Conservation (phyloP, 495 filamentous ascomycete genomes). For the Daldinia loculata region DNA sequence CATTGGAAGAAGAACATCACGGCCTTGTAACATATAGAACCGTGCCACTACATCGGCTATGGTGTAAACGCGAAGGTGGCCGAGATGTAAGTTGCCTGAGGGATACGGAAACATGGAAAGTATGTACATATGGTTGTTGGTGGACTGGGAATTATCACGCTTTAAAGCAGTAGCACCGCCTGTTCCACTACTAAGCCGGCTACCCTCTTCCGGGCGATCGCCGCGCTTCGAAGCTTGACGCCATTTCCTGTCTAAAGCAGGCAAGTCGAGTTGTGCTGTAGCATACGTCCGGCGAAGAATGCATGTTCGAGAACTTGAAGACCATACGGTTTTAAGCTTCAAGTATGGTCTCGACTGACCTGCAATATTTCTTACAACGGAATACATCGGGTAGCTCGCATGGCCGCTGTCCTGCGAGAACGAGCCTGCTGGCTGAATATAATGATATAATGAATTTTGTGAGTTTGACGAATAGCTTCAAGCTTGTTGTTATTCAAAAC, state of each 20-base stretch:
- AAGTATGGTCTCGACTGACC: conserved; percentile 35
- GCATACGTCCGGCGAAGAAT: conserved; percentile 44
- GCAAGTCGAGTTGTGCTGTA: conserved; percentile 65
- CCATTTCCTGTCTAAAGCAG: conserved; percentile 79
- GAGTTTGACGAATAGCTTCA: conserved; percentile 2
- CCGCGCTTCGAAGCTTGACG: conserved; percentile 53
- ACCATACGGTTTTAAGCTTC: conserved; percentile 24
- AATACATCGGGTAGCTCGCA: conserved; percentile 41
- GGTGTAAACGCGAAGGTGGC: conserved; percentile 88
- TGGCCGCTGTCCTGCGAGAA: conserved; percentile 12
- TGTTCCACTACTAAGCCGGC: background rate
- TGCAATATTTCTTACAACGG: conserved; percentile 32
- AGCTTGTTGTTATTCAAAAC: background rate
- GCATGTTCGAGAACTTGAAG: conserved; percentile 13
- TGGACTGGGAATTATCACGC: background rate
- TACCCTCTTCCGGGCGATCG: conserved; percentile 4
- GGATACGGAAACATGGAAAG: conserved; percentile 95
- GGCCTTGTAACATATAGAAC: conserved; percentile 78
- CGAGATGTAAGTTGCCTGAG: conserved; percentile 87
- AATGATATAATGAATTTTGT: background rate
- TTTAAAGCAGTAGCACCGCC: background rate
- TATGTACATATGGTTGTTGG: conserved; percentile 72
- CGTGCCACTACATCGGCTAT: conserved; percentile 86
- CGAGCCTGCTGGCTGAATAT: background rate
- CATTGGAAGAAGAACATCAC: conserved; percentile 84